These are phyloP conservation scores for Pseudocercospora fijiensis DNA, from an alignment of 2,329 filamentous ascomycete genomes.

Conservation along the genomic window DNA sequence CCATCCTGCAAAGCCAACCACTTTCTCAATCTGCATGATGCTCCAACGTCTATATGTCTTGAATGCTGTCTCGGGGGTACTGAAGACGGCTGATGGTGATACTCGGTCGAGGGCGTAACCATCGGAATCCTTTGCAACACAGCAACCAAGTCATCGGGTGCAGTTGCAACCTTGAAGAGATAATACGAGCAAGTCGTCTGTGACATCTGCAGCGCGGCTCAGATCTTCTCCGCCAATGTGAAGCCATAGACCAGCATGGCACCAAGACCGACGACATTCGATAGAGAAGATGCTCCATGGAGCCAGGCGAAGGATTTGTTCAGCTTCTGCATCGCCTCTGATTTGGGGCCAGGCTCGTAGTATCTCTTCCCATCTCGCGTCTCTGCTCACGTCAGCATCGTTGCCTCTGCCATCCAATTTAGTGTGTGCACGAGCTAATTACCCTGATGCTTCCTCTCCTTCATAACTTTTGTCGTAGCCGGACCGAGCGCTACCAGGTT, in stretches of 20 bases:
- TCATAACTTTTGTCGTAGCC: slow-evolving; percentile 71
- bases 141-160: neutral
- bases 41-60: neutral
- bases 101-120: neutral
- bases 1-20: slow-evolving; percentile 8
- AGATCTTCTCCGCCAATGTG: slow-evolving; percentile 64
- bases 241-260: slow-evolving; percentile 76
- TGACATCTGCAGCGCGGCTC: neutral
- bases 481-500: slow-evolving; percentile 75
- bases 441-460: slow-evolving; percentile 76
- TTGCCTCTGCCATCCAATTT: neutral
- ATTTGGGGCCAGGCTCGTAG: slow-evolving; percentile 76
- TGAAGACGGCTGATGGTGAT: neutral
- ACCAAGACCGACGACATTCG: slow-evolving; percentile 71
- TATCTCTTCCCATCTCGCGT: slow-evolving; percentile 86
- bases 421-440: slow-evolving; percentile 31
- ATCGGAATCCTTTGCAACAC: neutral
- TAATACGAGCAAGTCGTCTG: neutral
- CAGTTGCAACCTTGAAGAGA: neutral
- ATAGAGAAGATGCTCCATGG: slow-evolving; percentile 76
- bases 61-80: neutral
- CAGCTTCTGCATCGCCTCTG: slow-evolving; percentile 75
- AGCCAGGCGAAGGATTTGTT: slow-evolving; percentile 77
- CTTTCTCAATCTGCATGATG: neutral
- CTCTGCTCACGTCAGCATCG: slow-evolving; percentile 50